Base-by-base conservation (phyloP, 2,329 filamentous ascomycete genomes). In the Colletotrichum sidae region DNA sequence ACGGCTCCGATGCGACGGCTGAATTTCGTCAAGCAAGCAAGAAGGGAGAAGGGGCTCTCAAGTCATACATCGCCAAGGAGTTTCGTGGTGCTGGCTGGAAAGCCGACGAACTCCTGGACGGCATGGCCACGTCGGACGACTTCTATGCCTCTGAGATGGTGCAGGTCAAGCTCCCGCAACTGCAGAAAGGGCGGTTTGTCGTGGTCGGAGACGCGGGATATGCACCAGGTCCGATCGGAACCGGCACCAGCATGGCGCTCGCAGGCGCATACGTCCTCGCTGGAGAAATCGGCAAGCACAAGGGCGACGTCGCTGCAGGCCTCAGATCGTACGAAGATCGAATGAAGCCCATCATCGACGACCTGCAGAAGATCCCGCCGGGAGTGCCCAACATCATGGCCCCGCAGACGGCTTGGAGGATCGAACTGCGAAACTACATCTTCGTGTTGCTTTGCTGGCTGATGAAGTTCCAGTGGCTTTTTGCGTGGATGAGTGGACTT, bases 241-340 rank as follows among this genome's bases (percentile, higher is more conserved):
- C 84, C 76, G 86, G 86, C 0, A 86, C 84, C 0, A 82, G 81
- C 1, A 68, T 77, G 0, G 80, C 81, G 0, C 69, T 89, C 0
- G 71, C 83, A 0, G 81, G 82, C 0, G 84, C 85, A 1, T 89
- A 88, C 70, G 73, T 87, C 3, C 76, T 90, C 6, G 86, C 86
- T 0, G 86, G 86, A 2, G 86, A 86, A 73, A 72, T 85, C 15
- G 71, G 72, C 33, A 71, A 70, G 35, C 70, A 76, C 37, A 25
- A 25, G 25, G 25, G 25, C 25, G 25, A 25, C 25, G 25, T 25
- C 4, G 25, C 25, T 5, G 25, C 25, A 25, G 25, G 25, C 25
- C 25, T 25, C 25, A 25, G 25, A 25, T 25, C 25, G 25, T 25
- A 25, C 25, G 25, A 25, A 25, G 25, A 25, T 25, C 25, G 25